phyloP scores from a whole-genome alignment of 2,329 filamentous ascomycete species.

The Hypoxylon sp. region DNA sequence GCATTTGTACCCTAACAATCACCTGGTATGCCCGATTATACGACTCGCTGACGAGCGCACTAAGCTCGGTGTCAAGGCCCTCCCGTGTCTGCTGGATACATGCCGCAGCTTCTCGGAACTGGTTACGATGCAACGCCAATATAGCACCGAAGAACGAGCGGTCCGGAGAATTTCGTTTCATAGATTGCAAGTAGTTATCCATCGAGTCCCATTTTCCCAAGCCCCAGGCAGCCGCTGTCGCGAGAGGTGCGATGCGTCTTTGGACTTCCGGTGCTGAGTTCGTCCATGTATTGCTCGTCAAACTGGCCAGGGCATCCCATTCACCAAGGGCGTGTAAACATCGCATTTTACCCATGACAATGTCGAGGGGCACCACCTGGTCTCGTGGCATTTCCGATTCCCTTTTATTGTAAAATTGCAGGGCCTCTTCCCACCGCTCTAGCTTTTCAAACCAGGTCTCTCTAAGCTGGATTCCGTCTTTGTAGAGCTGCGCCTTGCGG shows the following conservation, averaged over 20 bases:
- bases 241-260: conserved; percentile 89
- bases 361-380: conserved; percentile 78
- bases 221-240: conserved; percentile 96
- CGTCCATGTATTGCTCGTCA: conserved; percentile 94
- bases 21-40: conserved; percentile 98
- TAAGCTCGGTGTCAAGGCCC: conserved; percentile 93
- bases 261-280: conserved; percentile 89
- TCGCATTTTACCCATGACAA: conserved; percentile 99
- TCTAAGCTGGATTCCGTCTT: conserved; percentile 90
- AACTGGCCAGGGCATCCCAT: conserved; percentile 90
- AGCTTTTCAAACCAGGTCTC: conserved; percentile 99
- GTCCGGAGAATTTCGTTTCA: conserved; percentile 94
- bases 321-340: conserved; percentile 97
- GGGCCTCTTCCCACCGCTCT: conserved; percentile 96
- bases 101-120: conserved; percentile 88
- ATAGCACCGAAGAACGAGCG: conserved; percentile 98
- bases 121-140: conserved; percentile 91
- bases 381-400: conserved; percentile 75
- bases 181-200: conserved; percentile 95
- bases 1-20: conserved; percentile 98
- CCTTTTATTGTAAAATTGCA: conserved; percentile 90
- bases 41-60: conserved; percentile 95
- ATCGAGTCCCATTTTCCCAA: conserved; percentile 97
- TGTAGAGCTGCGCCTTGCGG: conserved; percentile 93
- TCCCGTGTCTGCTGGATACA: conserved; percentile 94